Base-by-base conservation (phyloP, 2,329 filamentous ascomycete species). In the Emydomyces testavorans region DNA sequence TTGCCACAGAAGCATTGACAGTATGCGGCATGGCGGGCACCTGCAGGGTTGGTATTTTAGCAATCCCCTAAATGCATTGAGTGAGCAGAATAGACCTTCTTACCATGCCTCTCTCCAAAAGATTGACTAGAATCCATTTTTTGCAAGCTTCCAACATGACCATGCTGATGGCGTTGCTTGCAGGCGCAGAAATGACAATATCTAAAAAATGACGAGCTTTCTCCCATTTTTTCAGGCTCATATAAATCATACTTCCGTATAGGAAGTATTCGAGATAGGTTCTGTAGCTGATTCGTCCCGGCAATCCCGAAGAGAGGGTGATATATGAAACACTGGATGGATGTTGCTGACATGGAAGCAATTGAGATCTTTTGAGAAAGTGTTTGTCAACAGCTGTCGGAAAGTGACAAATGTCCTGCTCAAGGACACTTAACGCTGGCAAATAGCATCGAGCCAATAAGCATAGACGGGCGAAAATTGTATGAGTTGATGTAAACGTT, bases 71-170 rank as follows among this genome's bases (percentile, higher is more conserved):
- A 6, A 13, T 16, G 29, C 8, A n/a, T n/a, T 15, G 8, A n/a
- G 11, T 32, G n/a, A 28, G 13, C 15, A 44, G 3, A 24, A 10
- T 16, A 37, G 36, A 29, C 16, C 13, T 15, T 18, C 48, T 28
- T 56, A 77, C 70, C 57, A 72, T 77, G 54, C 88, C 89, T 46
- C 80, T 70, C 5, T 77, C 72, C 15, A 98, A 69, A 47, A 95
- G 72, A 46, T 80, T 79, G 7, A 88, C 75, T 13, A 98, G 69
- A 6, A 93, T 62, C 84, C 87, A 95, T 65, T 90, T 93, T 68
- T 90, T 93, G 71, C 94, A 90, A 4, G 86, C 85, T 55, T 94
- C 87, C 3, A 84, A 72, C 83, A 92, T 92, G 43, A 93, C 74
- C 61, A 80, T 82, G 63, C 82, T 90, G 29, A 78, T 73, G 26